Evolutionary conservation across 225 moss, liverwort and hornwort species (phyloP), one percentile per base, ranked within the genome.

Genomic region (Physcomitrellopsis africana): DNA sequence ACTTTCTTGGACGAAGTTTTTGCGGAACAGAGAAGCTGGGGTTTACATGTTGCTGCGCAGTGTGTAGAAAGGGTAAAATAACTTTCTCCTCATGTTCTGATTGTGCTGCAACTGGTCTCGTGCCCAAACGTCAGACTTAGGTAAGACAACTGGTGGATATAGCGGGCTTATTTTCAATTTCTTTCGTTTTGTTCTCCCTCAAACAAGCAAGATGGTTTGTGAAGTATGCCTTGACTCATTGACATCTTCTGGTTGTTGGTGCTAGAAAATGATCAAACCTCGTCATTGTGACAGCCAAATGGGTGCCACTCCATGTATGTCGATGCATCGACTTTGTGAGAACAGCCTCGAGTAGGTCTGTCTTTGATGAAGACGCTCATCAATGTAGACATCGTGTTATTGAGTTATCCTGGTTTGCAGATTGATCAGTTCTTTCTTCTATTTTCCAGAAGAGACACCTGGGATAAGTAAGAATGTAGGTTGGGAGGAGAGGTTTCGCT

Each of bases 1-100:
- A 29, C 26, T 27, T 52, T 19, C 26, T 65, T 43, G 24, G 64
- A 44, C n/a, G 9, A 17, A 60, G 65, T 55, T 16, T 24, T 26
- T 43, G 51, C 27, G 63, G 63, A 63, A 20, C 57, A 32, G 67
- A 48, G 20, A 66, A 58, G 47, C 75, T 51, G 76, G 60, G 65
- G 51, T 46, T 16, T 20, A 68, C 45, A n/a, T 10, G 6, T 68
- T 54, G 58, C 47, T 29, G 45, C 27, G 65, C 27, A 56, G 48
- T 23, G 3, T 52, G 8, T 22, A 68, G 52, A 51, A 68, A 26
- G 68, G 1, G 20, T 29, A 43, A 32, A 17, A 5, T 49, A 26
- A 23, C 6, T 52, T 27, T 29, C 10, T 56, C 20, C 15, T 17
- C 32, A 56, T 58, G 44, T 16, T 4, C 45, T 54, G 42, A 19